Evolutionary conservation across 2,329 filamentous ascomycete genomes (phyloP).

Genomic region (Rutstroemia sp.): DNA sequence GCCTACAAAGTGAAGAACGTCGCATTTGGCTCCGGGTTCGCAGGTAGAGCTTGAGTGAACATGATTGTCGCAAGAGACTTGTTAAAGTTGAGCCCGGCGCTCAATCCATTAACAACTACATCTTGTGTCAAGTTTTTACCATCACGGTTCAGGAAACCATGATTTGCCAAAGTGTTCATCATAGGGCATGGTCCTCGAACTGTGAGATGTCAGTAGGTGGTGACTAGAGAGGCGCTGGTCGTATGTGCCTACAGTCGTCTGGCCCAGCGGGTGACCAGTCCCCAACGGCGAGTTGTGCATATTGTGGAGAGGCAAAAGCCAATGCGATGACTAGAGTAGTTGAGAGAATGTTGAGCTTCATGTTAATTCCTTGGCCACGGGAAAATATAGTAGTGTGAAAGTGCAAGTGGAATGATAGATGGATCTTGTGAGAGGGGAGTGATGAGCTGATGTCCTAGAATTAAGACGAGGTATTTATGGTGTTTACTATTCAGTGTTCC

Average conservation of each 20-base stretch:
- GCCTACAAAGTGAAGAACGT: conserved; percentile 21
- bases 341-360: neutral
- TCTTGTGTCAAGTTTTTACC: conserved; percentile 31
- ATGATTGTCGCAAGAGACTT: conserved; percentile 33
- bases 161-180: conserved; percentile 38
- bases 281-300: neutral
- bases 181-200: conserved; percentile 35
- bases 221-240: neutral
- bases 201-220: conserved; percentile 2
- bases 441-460: neutral
- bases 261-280: neutral
- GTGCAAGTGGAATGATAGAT: neutral
- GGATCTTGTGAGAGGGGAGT: neutral
- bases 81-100: conserved; percentile 37
- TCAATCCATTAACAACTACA: conserved; percentile 33
- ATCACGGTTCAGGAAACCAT: conserved; percentile 36
- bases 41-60: conserved; percentile 36
- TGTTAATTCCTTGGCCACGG: neutral
- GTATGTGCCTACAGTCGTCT: neutral
- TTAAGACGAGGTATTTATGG: neutral
- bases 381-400: neutral
- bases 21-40: conserved; percentile 38
- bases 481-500: too few species aligned
- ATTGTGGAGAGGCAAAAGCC: neutral
- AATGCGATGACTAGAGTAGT: neutral